These are phyloP conservation scores for Sabuloglossum arenarium DNA, from an alignment of 495 filamentous ascomycete genomes.

Conservation along the genomic window DNA sequence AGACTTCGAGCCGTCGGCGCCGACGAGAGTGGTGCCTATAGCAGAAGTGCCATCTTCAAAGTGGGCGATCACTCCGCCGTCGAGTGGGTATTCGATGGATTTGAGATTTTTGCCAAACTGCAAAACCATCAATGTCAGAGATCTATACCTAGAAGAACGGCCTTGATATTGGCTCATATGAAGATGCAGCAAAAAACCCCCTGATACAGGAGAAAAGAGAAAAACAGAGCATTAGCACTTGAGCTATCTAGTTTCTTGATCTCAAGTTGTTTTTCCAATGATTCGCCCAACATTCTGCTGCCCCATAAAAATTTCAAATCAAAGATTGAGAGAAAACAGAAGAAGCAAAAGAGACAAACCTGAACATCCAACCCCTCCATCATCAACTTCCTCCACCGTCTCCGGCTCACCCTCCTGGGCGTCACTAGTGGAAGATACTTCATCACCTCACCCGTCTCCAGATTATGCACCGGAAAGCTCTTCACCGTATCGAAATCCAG, in stretches of 20 bases:
- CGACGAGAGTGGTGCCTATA: conserved; percentile 30
- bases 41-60: conserved; percentile 30
- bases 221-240: too few species aligned
- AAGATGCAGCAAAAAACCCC: too few species aligned
- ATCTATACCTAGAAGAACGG: too few species aligned
- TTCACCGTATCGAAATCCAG: conserved; percentile 20
- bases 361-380: conserved; percentile 25
- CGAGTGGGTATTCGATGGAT: conserved; percentile 16
- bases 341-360: background rate
- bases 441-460: conserved; percentile 24
- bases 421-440: conserved; percentile 26
- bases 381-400: conserved; percentile 25
- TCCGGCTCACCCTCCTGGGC: conserved; percentile 28
- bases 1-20: conserved; percentile 33
- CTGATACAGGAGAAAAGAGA: too few species aligned
- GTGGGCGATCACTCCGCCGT: conserved; percentile 19
- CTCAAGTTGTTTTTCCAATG: too few species aligned
- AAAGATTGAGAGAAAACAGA: background rate
- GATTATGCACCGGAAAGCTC: conserved; percentile 31
- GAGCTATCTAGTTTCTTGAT: too few species aligned
- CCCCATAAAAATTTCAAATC: too few species aligned
- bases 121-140: background rate
- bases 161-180: too few species aligned
- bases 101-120: conserved; percentile 25
- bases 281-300: too few species aligned